Base-by-base conservation (phyloP, 2,329 filamentous ascomycete species). In the Elsinoe perseae region DNA sequence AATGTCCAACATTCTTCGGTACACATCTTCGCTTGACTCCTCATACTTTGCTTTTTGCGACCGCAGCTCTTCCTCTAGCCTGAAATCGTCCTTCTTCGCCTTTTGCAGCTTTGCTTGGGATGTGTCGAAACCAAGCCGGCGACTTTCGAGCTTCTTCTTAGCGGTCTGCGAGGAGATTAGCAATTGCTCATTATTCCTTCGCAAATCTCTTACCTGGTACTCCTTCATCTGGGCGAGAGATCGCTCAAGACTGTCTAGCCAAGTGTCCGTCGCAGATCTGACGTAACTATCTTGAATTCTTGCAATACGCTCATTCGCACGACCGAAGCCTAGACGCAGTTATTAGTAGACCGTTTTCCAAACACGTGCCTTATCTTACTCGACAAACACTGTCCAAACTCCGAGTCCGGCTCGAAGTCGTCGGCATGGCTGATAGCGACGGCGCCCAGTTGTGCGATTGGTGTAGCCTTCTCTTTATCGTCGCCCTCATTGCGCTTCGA, bases 141-240 rank as follows among this genome's bases (percentile, higher is more conserved):
- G 85, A 66, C 78, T 87, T 69, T 97, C 93, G 62, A 97, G 85
- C 81, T 95, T 96, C 81, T 93, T 96, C 67, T 92, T 86, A 52
- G 92, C 83, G 62, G 81, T 78, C 86, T 86, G 59, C 58, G 28
- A 4, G 1, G 5, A 1, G 16, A 36, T 58, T 25, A 60, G 55
- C 23, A 2, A 16, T n/a, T 10, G 10, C 9, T 25, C 50, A 5
- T 40, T 6, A 4, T 4, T 9, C 25, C 25, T n/a, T 16, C 25
- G 16, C 9, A 34, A 10, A 8, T 46, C 18, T 69, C 80, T 56
- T 78, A 92, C 87, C 80, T 96, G 90, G 65, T 95, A 97, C 68
- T 97, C 93, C 70, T 95, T 96, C 89, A 97, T 92, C 79, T 95
- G 93, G 32, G 89, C 85, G 54, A 95, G 73, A 23, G 87, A 95